phyloP scores from a whole-genome alignment of 129 eudicot genomes.

The Pseudognaphalium luteoalbum region DNA sequence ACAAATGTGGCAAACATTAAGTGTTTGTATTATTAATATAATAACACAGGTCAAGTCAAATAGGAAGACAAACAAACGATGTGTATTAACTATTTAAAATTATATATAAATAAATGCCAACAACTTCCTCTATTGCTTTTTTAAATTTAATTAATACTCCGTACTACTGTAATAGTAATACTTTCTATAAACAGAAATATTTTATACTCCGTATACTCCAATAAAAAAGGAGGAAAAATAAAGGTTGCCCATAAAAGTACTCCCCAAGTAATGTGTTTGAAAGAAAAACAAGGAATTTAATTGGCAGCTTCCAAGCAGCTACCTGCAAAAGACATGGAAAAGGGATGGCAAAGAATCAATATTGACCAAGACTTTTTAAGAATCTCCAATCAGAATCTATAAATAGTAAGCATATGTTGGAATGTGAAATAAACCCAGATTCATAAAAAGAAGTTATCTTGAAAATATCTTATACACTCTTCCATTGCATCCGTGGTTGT shows the following conservation, averaged over 20 bases:
- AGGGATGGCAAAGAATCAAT: not conserved
- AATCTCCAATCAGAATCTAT: not conserved
- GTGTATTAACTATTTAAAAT: too few relatives aligned
- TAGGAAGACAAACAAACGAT: too few relatives aligned
- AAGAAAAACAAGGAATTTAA: too few relatives aligned
- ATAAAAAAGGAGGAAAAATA: not conserved
- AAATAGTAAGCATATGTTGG: not conserved
- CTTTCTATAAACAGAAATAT: too few relatives aligned
- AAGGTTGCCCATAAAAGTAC: not conserved
- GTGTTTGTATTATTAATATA: too few relatives aligned
- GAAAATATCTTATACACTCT: not conserved
- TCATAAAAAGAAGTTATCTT: not conserved
- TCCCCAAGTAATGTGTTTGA: not conserved
- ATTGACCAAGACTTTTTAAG: slow-evolving; percentile 16
- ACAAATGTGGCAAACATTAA: too few relatives aligned
- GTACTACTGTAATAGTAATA: too few relatives aligned
- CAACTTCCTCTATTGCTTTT: too few relatives aligned
- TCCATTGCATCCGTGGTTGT: not conserved
- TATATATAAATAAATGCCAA: too few relatives aligned
- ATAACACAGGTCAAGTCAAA: too few relatives aligned
- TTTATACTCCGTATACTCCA: too few relatives aligned
- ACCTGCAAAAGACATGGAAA: slow-evolving; percentile 6
- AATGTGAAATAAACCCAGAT: not conserved
- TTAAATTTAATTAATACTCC: too few relatives aligned
- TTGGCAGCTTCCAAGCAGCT: slow-evolving; percentile 9